Evolutionary conservation across 2,329 filamentous ascomycete genomes (phyloP).

Genomic region (Dothideomycetes sp.): DNA sequence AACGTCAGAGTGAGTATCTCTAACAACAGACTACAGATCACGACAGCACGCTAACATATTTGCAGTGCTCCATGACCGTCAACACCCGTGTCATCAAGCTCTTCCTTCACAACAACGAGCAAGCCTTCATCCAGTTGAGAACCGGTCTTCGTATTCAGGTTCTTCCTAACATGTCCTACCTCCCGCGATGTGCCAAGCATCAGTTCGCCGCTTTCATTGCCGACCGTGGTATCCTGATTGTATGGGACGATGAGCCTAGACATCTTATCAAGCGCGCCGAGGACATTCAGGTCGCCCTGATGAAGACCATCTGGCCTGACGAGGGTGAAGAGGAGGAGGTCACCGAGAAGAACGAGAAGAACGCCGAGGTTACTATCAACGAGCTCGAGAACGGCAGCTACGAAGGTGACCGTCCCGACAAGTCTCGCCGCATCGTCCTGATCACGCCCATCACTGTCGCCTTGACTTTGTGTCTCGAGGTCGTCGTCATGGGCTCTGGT

Average conservation of each 20-base stretch:
- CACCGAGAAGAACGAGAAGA: conserved; percentile 32
- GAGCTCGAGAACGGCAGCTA: conserved; percentile 27
- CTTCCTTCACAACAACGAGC: conserved; percentile 43
- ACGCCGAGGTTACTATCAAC: conserved; percentile 23
- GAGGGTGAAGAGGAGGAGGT: conserved; percentile 33
- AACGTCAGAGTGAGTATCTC: conserved; percentile 45
- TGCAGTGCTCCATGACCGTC: conserved; percentile 57
- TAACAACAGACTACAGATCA: too few species aligned
- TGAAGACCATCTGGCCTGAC: conserved; percentile 51
- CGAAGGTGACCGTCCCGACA: conserved; percentile 29
- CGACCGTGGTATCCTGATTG: conserved; percentile 48
- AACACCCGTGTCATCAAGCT: conserved; percentile 56
- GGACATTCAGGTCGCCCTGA: conserved; percentile 44
- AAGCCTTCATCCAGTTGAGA: conserved; percentile 49
- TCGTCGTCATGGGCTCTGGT: conserved; percentile 48
- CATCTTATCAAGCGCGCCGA: conserved; percentile 45
- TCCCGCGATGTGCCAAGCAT: conserved; percentile 54
- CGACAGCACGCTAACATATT: conserved; percentile 7
- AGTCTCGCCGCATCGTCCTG: conserved; percentile 43
- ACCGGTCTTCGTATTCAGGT: conserved; percentile 54
- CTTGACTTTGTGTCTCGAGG: conserved; percentile 44
- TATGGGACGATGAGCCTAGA: conserved; percentile 56
- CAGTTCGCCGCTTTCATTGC: conserved; percentile 58
- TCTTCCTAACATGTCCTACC: conserved; percentile 46
- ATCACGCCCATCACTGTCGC: conserved; percentile 47